A percentile compares a stretch with the other conserved stretches of the same genome.
Conservation (phyloP, 2,329 filamentous ascomycete species). For the Colletotrichum simmondsii region DNA sequence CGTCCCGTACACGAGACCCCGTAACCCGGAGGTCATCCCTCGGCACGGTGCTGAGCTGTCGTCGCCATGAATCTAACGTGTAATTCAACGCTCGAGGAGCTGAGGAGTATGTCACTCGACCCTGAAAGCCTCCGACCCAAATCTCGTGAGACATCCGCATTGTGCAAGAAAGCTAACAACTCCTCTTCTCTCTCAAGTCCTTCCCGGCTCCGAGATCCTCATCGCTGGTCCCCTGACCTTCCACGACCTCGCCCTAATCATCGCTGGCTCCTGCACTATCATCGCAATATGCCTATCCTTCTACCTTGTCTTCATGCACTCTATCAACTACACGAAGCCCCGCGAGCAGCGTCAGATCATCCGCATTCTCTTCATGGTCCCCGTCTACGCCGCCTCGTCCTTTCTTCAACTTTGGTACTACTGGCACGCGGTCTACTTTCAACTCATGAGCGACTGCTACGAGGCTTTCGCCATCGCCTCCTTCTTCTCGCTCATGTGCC, state of each 20-base stretch:
- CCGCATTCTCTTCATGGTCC: slow-evolving; percentile 89
- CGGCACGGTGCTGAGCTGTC: slow-evolving; percentile 1
- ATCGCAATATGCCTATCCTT: slow-evolving; percentile 64
- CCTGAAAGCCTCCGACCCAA: too few relatives aligned
- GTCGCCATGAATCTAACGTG: slow-evolving; percentile 50
- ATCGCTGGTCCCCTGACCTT: slow-evolving; percentile 63
- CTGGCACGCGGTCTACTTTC: slow-evolving; percentile 82
- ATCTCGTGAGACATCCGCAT: too few relatives aligned
- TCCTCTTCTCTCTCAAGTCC: slow-evolving; percentile 44
- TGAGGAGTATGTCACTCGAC: slow-evolving; percentile 49
- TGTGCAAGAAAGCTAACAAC: slow-evolving; percentile 1
- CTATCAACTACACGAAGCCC: slow-evolving; percentile 69
- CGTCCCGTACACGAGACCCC: neutral
- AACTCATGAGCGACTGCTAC: slow-evolving; percentile 85
- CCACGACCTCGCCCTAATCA: slow-evolving; percentile 64
- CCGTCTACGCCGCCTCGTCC: slow-evolving; percentile 80
- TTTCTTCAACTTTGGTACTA: slow-evolving; percentile 81
- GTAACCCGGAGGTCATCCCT: neutral
- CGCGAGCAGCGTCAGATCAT: slow-evolving; percentile 78
- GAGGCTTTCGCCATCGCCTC: slow-evolving; percentile 89
- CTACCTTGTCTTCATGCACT: slow-evolving; percentile 69
- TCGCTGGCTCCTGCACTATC: slow-evolving; percentile 59
- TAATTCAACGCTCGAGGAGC: slow-evolving; percentile 55
- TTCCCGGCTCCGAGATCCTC: slow-evolving; percentile 56
- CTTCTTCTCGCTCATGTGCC: slow-evolving; percentile 85